Percentiles rank a stretch among this genome's conserved stretches.
phyloP scores from a whole-genome alignment of 805 yeast genomes.

The Yamadazyma philogaea region DNA sequence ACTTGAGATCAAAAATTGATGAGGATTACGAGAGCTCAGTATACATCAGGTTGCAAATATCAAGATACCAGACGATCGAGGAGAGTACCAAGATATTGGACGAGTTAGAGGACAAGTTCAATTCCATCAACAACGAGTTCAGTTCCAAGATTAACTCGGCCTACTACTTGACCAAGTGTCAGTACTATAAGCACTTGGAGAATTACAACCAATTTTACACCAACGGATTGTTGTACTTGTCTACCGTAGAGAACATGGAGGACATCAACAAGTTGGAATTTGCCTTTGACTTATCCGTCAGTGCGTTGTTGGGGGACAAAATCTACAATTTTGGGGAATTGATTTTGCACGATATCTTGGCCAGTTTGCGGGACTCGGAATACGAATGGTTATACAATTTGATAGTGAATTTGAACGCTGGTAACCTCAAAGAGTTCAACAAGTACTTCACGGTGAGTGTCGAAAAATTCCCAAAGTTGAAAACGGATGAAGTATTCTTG shows the following conservation, averaged over 20 bases:
- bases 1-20: slow-evolving; percentile 33
- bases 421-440: slow-evolving; percentile 70
- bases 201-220: slow-evolving; percentile 82
- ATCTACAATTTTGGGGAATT: slow-evolving; percentile 96
- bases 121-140: slow-evolving; percentile 27
- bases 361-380: slow-evolving; percentile 39
- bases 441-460: slow-evolving; percentile 39
- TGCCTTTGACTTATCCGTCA: slow-evolving; percentile 69
- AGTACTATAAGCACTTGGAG: slow-evolving; percentile 65
- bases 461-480: slow-evolving; percentile 51
- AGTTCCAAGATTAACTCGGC: slow-evolving; percentile 70
- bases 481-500: slow-evolving; percentile 59
- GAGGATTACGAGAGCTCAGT: slow-evolving; percentile 50
- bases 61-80: slow-evolving; percentile 54
- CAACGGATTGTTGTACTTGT: slow-evolving; percentile 73
- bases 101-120: slow-evolving; percentile 44
- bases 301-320: slow-evolving; percentile 87
- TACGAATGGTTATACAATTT: slow-evolving; percentile 72
- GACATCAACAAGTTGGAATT: slow-evolving; percentile 43
- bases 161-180: slow-evolving; percentile 75
- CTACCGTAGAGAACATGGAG: slow-evolving; percentile 43
- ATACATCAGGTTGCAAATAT: slow-evolving; percentile 57
- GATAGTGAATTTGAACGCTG: slow-evolving; percentile 68
- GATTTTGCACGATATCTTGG: slow-evolving; percentile 80
- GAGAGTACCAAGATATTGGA: slow-evolving; percentile 71